Evolutionary conservation across 352 stramenopile genomes (phyloP).

Genomic region (Phytophthora brassicae): DNA sequence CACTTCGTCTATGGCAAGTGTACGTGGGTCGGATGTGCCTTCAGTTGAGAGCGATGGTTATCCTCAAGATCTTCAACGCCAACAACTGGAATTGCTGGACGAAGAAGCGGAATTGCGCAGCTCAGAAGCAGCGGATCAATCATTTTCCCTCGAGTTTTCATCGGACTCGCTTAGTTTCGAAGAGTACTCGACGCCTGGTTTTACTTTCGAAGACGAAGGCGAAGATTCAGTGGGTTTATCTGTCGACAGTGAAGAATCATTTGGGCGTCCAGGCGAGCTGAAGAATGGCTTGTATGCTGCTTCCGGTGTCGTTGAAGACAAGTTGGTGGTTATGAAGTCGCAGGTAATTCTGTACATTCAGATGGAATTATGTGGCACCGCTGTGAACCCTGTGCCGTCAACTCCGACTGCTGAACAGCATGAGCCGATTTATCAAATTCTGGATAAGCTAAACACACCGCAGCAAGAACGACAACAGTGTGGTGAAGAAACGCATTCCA

Average conservation of each 20-base stretch:
- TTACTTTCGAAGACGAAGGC: conserved; percentile 58
- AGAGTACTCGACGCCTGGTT: conserved; percentile 54
- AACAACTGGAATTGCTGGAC: conserved; percentile 35
- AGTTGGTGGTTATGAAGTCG: conserved; percentile 31
- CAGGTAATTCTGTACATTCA: conserved; percentile 78
- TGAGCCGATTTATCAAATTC: conserved; percentile 48
- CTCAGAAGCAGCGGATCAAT: conserved; percentile 35
- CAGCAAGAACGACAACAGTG: conserved; percentile 26
- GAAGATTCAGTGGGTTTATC: conserved; percentile 41
- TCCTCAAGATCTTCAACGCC: conserved; percentile 22
- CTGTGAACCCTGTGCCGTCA: conserved; percentile 23
- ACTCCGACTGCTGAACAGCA: conserved; percentile 25
- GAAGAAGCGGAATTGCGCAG: conserved; percentile 31
- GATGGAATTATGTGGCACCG: conserved; percentile 66
- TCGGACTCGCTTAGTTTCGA: conserved; percentile 54
- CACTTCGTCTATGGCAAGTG: conserved; percentile 34
- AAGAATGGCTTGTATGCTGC: conserved; percentile 18
- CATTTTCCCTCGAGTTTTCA: conserved; percentile 61
- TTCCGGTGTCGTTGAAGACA: conserved; percentile 2
- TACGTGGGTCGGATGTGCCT: conserved; percentile 39
- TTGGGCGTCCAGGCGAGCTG: conserved; percentile 24
- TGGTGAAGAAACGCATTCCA: conserved; percentile 52
- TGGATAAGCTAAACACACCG: conserved; percentile 41
- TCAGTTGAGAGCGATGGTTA: conserved; percentile 28
- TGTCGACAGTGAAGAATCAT: conserved; percentile 30